Evolutionary conservation across 495 filamentous ascomycete species (phyloP), one percentile per base, ranked within the genome.

Genomic region (Talaromyces stipitatus): DNA sequence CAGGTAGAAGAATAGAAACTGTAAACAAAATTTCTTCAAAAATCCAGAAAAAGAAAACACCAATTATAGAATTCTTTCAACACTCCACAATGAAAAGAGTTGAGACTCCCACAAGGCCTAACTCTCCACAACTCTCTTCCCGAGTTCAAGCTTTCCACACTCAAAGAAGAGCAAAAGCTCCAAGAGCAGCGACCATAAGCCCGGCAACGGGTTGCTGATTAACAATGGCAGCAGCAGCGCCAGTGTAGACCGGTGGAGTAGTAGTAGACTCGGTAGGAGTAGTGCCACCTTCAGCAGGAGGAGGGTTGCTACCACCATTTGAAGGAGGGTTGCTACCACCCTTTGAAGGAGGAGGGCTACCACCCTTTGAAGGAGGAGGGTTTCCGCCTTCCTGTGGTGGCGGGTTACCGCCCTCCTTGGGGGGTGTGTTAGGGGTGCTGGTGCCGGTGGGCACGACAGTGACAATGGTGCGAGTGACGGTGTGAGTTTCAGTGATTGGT

Each of bases 181-280:
- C 54, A 24, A 55, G 36, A 46, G 54, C 54, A 45, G 54, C 54
- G n/a, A 55, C 33, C 54, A 55, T 29, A 24, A 55, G 54, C n/a
- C 54, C 54, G 54, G 54, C 54, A 55, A 45, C 36, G 22, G 54
- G 54, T 30, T 55, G 54, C 36, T 55, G 54, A 36, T 55, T 38
- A 33, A 52, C 30, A 22, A 50, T 50, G 6, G 18, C 33, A 6
- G 54, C 20, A 30, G 54, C 54, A 28, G 36, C 54, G 29, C 54
- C 54, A 23, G 54, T 55, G 36, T 10, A 55, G n/a, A 32, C 11
- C 26, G 54, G 54, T 22, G 38, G n/a, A n/a, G n/a, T 4, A 2
- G 33, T n/a, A 8, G 54, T 10, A 41, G 54, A 28, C 26, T 51
- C 12, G 48, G 22, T 28, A 28, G 54, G 33, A 29, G 54, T 20